Percentiles rank a stretch among this genome's conserved stretches.
Conservation (phyloP, 2,329 filamentous ascomycete genomes). For the Tolypocladium album region DNA sequence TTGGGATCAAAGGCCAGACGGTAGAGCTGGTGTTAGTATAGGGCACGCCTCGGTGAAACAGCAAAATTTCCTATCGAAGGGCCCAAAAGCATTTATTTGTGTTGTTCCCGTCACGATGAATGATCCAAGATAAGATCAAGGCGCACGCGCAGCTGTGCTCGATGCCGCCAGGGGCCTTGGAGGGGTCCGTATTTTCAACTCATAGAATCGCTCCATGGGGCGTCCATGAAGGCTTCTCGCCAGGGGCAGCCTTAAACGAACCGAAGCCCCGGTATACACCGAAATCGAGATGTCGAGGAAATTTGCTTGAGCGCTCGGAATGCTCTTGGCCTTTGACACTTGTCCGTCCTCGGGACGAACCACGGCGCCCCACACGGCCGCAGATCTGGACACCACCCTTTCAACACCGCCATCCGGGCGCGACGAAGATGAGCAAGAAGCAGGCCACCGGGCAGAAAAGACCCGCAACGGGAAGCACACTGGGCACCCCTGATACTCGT, state of each 20-base stretch:
- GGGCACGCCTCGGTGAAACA: neutral
- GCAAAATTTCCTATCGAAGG: no score
- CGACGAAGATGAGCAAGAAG: neutral
- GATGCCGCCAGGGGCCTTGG: neutral
- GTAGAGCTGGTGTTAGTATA: neutral
- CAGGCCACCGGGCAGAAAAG: neutral
- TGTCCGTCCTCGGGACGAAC: constrained; percentile 26
- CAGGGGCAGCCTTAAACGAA: constrained; percentile 12
- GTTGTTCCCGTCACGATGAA: neutral
- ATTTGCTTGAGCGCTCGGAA: constrained; percentile 16
- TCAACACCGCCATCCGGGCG: constrained; percentile 1
- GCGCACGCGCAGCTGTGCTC: neutral
- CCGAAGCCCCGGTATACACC: constrained; percentile 23
- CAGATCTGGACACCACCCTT: constrained; percentile 24
- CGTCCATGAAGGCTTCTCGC: neutral
- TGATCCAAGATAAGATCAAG: neutral
- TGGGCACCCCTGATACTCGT: constrained; percentile 1
- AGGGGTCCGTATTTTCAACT: neutral
- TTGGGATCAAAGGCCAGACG: no score
- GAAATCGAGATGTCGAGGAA: constrained; percentile 18
- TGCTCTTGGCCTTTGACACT: constrained; percentile 23
- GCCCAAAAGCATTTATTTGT: neutral
- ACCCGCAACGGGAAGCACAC: constrained; percentile 17
- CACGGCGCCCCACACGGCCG: constrained; percentile 29
- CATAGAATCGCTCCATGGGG: neutral